Conservation (phyloP, 441 rosid species). For the Pelargonium australe region DNA sequence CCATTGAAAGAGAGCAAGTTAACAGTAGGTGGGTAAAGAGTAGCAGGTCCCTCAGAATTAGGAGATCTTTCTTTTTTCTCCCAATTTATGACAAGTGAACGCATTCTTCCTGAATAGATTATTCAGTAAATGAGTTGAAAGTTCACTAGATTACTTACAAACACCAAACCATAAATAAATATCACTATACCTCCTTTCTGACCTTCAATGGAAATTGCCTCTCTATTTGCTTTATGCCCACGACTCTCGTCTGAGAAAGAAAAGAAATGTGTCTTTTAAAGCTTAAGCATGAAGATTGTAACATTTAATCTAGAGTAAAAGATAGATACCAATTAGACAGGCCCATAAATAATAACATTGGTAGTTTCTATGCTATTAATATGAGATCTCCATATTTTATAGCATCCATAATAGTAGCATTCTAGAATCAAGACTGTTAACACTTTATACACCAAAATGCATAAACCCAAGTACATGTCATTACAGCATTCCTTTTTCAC, state of each 20-base stretch:
- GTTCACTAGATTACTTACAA: conserved; percentile 15
- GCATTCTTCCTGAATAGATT: conserved; percentile 58
- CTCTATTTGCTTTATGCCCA: conserved; percentile 45
- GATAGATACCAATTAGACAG: too few relatives aligned
- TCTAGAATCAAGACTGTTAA: too few relatives aligned
- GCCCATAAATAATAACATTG: too few relatives aligned
- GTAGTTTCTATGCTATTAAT: too few relatives aligned
- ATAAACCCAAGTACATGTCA: too few relatives aligned
- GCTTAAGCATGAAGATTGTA: conserved; percentile 13
- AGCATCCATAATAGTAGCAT: too few relatives aligned
- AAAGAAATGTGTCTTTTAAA: not conserved
- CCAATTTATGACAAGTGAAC: conserved; percentile 52
- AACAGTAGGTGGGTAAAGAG: conserved; percentile 36
- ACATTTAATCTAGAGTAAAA: not conserved
- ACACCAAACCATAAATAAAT: conserved; percentile 13
- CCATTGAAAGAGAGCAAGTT: conserved; percentile 40
- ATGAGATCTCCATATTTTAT: too few relatives aligned
- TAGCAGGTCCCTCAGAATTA: conserved; percentile 45
- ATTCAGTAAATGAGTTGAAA: conserved; percentile 17
- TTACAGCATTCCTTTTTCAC: too few relatives aligned
- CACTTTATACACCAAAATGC: too few relatives aligned
- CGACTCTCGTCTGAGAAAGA: conserved; percentile 60
- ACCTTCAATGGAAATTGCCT: conserved; percentile 39
- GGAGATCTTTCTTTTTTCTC: conserved; percentile 72
- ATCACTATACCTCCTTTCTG: conserved; percentile 60